A percentile compares a stretch with the other conserved stretches of the same genome.
Evolutionary conservation across 2,329 filamentous ascomycete species (phyloP).

Genomic region (Fonsecaea nubica): DNA sequence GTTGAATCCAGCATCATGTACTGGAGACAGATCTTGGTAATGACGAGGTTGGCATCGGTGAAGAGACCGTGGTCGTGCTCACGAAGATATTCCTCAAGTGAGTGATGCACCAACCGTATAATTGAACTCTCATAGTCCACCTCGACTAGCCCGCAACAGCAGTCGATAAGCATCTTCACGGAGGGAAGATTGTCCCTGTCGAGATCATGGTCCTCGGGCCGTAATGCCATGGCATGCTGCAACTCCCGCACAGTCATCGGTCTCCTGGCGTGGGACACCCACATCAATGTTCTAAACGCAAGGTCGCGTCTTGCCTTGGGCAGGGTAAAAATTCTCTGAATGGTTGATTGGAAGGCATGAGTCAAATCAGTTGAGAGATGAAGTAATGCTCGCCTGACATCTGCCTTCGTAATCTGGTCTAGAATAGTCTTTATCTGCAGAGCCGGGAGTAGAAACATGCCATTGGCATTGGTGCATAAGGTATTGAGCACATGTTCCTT

Average conservation of each 20-base stretch:
- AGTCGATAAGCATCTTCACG: slow-evolving; percentile 38
- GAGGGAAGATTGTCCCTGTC: slow-evolving; percentile 42
- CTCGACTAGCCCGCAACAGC: slow-evolving; percentile 46
- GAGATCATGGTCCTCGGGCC: slow-evolving; percentile 36
- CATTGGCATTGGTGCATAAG: slow-evolving; percentile 40
- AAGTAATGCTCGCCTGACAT: slow-evolving; percentile 42
- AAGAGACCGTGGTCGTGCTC: slow-evolving; percentile 44
- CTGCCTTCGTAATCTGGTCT: slow-evolving; percentile 42
- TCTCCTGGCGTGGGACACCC: slow-evolving; percentile 42
- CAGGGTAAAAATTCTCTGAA: slow-evolving; percentile 41
- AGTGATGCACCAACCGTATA: slow-evolving; percentile 47
- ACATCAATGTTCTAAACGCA: slow-evolving; percentile 42
- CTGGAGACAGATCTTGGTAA: slow-evolving; percentile 36
- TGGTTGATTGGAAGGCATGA: slow-evolving; percentile 42
- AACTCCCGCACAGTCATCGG: slow-evolving; percentile 42
- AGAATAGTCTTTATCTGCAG: slow-evolving; percentile 44
- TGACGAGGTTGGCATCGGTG: slow-evolving; percentile 41
- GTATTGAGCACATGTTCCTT: slow-evolving; percentile 39
- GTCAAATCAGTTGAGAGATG: slow-evolving; percentile 40
- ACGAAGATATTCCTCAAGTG: slow-evolving; percentile 45
- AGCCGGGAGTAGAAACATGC: slow-evolving; percentile 44
- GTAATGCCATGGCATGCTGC: slow-evolving; percentile 44
- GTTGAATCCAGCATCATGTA: slow-evolving; percentile 32
- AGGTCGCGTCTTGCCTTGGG: slow-evolving; percentile 39
- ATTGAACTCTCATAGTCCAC: slow-evolving; percentile 43